Percentiles rank a stretch among this genome's conserved stretches.
Conservation (phyloP, 352 stramenopile genomes). For the Globisporangium canariense region DNA sequence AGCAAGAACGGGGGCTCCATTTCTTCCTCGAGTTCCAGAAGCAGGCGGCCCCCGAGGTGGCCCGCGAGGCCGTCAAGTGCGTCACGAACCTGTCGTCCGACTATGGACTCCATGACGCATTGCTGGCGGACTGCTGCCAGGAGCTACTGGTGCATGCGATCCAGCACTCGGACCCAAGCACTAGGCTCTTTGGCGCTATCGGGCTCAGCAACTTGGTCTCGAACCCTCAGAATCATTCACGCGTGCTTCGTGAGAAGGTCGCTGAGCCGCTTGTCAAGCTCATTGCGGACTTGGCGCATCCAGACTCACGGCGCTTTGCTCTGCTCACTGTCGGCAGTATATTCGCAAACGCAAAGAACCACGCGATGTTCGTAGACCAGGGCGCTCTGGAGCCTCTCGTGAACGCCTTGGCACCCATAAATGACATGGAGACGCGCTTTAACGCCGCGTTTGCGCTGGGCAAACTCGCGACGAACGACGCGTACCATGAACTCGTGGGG, state of each 20-base stretch:
- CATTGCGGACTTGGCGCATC: slow-evolving; percentile 30
- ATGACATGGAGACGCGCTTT: slow-evolving; percentile 90
- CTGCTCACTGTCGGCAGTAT: slow-evolving; percentile 85
- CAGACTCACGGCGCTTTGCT: slow-evolving; percentile 74
- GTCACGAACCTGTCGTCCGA: slow-evolving; percentile 74
- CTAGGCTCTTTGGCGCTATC: slow-evolving; percentile 85
- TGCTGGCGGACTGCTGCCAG: slow-evolving; percentile 77
- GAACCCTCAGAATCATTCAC: slow-evolving; percentile 77
- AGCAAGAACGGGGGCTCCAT: slow-evolving; percentile 61
- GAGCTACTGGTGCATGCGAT: slow-evolving; percentile 81
- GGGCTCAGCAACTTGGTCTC: slow-evolving; percentile 89
- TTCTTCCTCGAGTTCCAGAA: slow-evolving; percentile 78
- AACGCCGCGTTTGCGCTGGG: slow-evolving; percentile 92
- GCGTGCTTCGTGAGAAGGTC: slow-evolving; percentile 61
- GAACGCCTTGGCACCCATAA: slow-evolving; percentile 45
- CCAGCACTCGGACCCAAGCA: slow-evolving; percentile 53
- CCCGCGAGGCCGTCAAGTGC: slow-evolving; percentile 70
- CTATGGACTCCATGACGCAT: slow-evolving; percentile 82
- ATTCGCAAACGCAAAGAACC: slow-evolving; percentile 58
- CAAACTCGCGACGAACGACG: slow-evolving; percentile 88
- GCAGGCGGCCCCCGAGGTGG: slow-evolving; percentile 27
- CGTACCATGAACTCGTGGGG: slow-evolving; percentile 63
- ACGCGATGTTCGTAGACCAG: slow-evolving; percentile 65
- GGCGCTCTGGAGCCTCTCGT: slow-evolving; percentile 74
- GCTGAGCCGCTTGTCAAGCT: slow-evolving; percentile 57